phyloP scores from a whole-genome alignment of 768 basidiomycete genomes.

The Naganishia randhawae region DNA sequence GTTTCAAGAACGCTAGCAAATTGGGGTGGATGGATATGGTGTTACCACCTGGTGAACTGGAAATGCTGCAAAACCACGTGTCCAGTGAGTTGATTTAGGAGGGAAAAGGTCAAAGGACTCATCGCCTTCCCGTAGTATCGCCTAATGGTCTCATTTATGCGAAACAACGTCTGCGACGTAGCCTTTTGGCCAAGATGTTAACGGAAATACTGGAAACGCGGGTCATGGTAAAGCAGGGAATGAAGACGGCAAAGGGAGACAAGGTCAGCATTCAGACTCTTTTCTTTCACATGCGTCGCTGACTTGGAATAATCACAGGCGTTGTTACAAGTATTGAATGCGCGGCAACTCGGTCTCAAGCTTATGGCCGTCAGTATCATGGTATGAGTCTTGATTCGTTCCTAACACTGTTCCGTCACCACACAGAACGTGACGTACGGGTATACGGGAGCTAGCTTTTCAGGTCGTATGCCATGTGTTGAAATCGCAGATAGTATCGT shows the following conservation, averaged over 20 bases:
- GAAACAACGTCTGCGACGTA: constrained; percentile 75
- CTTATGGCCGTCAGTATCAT: constrained; percentile 74
- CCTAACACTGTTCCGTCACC: background rate
- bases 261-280: constrained; percentile 58
- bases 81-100: constrained; percentile 57
- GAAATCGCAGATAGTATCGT: constrained; percentile 98
- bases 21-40: constrained; percentile 75
- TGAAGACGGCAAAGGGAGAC: constrained; percentile 74
- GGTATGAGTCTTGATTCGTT: too few species aligned
- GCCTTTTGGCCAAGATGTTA: constrained; percentile 85
- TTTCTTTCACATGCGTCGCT: constrained; percentile 4
- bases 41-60: constrained; percentile 64
- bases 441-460: constrained; percentile 89
- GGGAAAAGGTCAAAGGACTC: background rate
- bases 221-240: constrained; percentile 96
- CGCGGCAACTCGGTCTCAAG: constrained; percentile 87
- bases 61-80: constrained; percentile 69
- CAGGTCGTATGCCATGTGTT: constrained; percentile 95
- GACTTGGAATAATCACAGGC: constrained; percentile 55
- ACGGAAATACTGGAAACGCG: constrained; percentile 86
- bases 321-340: constrained; percentile 72
- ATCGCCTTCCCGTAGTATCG: constrained; percentile 60
- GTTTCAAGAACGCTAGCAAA: constrained; percentile 83
- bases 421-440: constrained; percentile 68
- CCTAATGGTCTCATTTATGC: constrained; percentile 95